Percentiles rank a stretch among this genome's conserved stretches.
phyloP scores from a whole-genome alignment of 2,329 filamentous ascomycete species.

The Fusarium bactridioides region DNA sequence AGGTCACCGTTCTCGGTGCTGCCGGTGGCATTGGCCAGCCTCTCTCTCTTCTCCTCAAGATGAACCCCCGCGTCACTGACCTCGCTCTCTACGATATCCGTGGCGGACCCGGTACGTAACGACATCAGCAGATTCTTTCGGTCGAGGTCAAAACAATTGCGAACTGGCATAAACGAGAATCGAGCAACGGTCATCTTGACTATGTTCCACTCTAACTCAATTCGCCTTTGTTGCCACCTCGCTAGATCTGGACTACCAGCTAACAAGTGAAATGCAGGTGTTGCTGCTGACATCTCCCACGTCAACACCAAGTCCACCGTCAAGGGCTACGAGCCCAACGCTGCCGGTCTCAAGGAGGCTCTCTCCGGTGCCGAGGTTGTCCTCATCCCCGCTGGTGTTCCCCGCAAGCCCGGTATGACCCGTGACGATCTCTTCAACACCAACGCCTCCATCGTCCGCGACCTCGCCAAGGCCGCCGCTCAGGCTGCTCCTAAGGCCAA shows the following conservation, averaged over 20 bases:
- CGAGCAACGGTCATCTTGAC: not conserved
- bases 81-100: conserved; percentile 98
- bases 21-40: conserved; percentile 98
- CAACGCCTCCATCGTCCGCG: conserved; percentile 98
- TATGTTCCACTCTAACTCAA: not conserved
- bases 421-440: conserved; percentile 99
- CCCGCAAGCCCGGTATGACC: conserved; percentile 99
- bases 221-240: conserved; percentile 25
- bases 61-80: conserved; percentile 93
- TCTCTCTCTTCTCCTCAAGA: conserved; percentile 96
- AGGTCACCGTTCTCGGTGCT: conserved; percentile 96
- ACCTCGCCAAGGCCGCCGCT: conserved; percentile 94
- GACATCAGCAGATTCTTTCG: not conserved
- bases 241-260: conserved; percentile 15
- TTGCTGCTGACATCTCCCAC: conserved; percentile 97
- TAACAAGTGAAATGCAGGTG: conserved; percentile 66
- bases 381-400: conserved; percentile 97
- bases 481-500: conserved; percentile 90
- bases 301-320: conserved; percentile 99
- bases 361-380: conserved; percentile 92
- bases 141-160: not conserved
- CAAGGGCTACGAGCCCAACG: conserved; percentile 84
- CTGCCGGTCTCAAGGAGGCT: conserved; percentile 77
- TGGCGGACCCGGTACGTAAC: conserved; percentile 81
- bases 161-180: not conserved